These are phyloP conservation scores for Pyrenula aspistea DNA, from an alignment of 495 filamentous ascomycete genomes.

Conservation along the genomic window DNA sequence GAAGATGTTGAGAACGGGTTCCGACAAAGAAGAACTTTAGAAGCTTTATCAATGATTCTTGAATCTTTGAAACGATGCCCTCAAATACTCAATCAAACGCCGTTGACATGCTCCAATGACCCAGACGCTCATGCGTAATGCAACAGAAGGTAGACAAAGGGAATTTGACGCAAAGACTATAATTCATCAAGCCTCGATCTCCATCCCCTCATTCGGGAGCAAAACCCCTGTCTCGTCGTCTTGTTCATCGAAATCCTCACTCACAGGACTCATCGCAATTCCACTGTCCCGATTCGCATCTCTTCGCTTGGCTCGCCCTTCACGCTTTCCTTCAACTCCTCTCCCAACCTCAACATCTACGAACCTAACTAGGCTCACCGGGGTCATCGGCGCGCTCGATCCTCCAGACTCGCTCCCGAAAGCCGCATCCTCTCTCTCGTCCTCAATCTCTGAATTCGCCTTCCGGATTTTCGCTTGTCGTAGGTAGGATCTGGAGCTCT, in stretches of 20 bases:
- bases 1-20: too few species aligned
- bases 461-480: conserved; percentile 26
- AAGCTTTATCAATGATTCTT: too few species aligned
- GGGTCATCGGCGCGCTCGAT: conserved; percentile 27
- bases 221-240: neutral
- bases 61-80: too few species aligned
- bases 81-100: too few species aligned
- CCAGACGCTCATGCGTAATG: too few species aligned
- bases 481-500: conserved; percentile 21
- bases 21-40: too few species aligned
- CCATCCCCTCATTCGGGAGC: neutral
- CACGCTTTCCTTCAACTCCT: conserved; percentile 17
- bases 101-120: neutral
- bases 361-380: conserved; percentile 29
- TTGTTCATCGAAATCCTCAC: neutral
- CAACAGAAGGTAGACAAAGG: neutral
- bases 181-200: neutral
- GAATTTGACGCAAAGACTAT: neutral
- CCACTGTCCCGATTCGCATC: neutral
- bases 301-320: neutral
- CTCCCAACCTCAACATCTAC: conserved; percentile 34
- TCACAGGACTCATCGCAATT: neutral
- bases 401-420: conserved; percentile 15
- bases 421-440: conserved; percentile 39
- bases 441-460: conserved; percentile 30